Base-by-base conservation (phyloP, 2,329 filamentous ascomycete genomes). In the Cladophialophora exuberans region DNA sequence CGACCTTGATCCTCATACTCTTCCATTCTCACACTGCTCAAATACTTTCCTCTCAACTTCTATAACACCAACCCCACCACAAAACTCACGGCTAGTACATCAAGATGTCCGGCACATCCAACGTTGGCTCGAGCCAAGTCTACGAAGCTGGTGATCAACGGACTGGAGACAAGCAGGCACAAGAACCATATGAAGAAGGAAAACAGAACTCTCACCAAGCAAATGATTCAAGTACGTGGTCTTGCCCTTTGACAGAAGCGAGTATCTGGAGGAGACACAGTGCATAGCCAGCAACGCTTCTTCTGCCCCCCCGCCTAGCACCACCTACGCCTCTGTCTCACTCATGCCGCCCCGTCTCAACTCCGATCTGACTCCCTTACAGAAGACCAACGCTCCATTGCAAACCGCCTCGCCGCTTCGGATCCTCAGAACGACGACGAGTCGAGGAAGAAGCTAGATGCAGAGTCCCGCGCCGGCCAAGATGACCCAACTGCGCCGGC, bases 71-170 rank as follows among this genome's bases (percentile, higher is more conserved):
- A n/a, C n/a, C n/a, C n/a, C n/a, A n/a, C n/a, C n/a, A n/a, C n/a
- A n/a, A n/a, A n/a, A n/a, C n/a, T n/a, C n/a, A n/a, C 35, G 11
- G 17, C 13, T 6, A 26, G 22, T 18, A 17, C 17, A 15, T 9
- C 15, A 45, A 45, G 36, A 79, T 81, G 77, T 77, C 75, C 65
- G 75, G 75, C 65, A 74, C 71, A 52, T 89, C 87, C 54, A 87
- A 78, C 68, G 87, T 93, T 68, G 89, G 89, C 64, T 79, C 76
- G 70, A 66, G 73, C 60, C 70, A 73, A 57, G 74, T 90, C 69
- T 92, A 94, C 75, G 87, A 92, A 75, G 85, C 80, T 54, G 86
- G 85, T 55, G 89, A 94, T 73, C 89, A 94, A 79, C 81, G 83
- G 65, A 90, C 84, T 70, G 69, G 73, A 6, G 62, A 76, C 48